Conservation (phyloP, 2,329 filamentous ascomycete genomes). For the Aspergillus oerlinghausenensis region DNA sequence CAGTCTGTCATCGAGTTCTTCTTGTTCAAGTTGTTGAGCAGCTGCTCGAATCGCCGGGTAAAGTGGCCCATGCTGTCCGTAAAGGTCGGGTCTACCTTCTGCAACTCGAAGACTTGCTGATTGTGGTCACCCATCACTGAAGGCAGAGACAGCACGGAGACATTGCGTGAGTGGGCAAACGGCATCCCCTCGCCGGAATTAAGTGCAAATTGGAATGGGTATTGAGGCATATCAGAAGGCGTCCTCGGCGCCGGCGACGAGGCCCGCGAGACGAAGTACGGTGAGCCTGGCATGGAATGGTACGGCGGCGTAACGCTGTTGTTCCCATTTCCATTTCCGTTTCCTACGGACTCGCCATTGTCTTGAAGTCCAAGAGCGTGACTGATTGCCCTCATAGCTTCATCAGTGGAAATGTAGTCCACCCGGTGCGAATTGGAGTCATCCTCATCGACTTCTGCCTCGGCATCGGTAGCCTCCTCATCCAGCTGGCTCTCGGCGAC, state of each 20-base stretch:
- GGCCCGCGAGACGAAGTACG: conserved; percentile 23
- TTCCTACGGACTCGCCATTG: background rate
- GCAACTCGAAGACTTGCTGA: conserved; percentile 57
- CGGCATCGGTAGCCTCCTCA: background rate
- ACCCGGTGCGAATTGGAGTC: background rate
- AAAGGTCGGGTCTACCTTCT: conserved; percentile 64
- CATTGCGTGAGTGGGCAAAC: conserved; percentile 14
- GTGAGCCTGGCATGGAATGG: background rate
- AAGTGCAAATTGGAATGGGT: background rate
- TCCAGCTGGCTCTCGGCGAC: conserved; percentile 1
- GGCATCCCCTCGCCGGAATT: background rate
- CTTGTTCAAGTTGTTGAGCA: conserved; percentile 50
- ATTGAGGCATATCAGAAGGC: background rate
- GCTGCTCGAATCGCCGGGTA: conserved; percentile 53
- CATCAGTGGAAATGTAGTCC: background rate
- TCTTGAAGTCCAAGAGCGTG: conserved; percentile 2
- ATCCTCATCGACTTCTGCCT: background rate
- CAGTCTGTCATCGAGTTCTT: conserved; percentile 50
- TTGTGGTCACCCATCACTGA: conserved; percentile 52
- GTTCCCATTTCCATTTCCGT: background rate
- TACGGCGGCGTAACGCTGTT: background rate
- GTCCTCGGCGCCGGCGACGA: conserved; percentile 40
- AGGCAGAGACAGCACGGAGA: conserved; percentile 52
- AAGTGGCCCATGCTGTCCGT: conserved; percentile 59
- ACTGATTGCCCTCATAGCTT: background rate